These are phyloP conservation scores for Lactarius psammicola DNA, from an alignment of 768 basidiomycete species.

Conservation along the genomic window DNA sequence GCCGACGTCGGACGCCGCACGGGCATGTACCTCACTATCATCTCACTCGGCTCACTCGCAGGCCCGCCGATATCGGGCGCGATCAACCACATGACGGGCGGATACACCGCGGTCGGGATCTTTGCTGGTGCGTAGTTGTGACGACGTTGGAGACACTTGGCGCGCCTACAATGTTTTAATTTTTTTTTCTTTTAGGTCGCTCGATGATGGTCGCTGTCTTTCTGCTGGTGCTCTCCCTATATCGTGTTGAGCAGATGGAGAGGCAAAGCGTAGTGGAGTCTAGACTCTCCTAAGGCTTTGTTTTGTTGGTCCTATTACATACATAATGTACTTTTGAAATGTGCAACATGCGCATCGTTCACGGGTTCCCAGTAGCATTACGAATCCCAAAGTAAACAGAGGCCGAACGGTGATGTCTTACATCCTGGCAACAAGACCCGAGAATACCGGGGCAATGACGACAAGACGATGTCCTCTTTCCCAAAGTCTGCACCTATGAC, in stretches of 20 bases:
- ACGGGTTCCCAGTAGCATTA: no score
- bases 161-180: background rate
- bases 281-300: background rate
- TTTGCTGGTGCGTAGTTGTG: slow-evolving; percentile 44
- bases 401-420: no score
- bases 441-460: background rate
- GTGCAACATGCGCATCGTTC: no score
- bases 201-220: slow-evolving; percentile 1
- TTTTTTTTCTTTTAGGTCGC: background rate
- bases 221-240: slow-evolving; percentile 4
- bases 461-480: background rate
- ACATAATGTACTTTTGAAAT: no score
- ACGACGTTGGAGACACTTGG: background rate
- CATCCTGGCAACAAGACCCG: no score
- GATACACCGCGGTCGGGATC: slow-evolving; percentile 53
- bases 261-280: slow-evolving; percentile 8
- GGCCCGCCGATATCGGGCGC: slow-evolving; percentile 77
- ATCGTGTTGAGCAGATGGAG: slow-evolving; percentile 6
- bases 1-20: slow-evolving; percentile 62
- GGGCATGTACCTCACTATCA: slow-evolving; percentile 62
- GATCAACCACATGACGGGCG: slow-evolving; percentile 52
- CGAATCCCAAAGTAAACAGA: no score
- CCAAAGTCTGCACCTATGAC: background rate
- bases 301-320: no score
- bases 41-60: slow-evolving; percentile 59